phyloP scores from a whole-genome alignment of 1,284 basidiomycete genomes.

The Naganishia liquefaciens region DNA sequence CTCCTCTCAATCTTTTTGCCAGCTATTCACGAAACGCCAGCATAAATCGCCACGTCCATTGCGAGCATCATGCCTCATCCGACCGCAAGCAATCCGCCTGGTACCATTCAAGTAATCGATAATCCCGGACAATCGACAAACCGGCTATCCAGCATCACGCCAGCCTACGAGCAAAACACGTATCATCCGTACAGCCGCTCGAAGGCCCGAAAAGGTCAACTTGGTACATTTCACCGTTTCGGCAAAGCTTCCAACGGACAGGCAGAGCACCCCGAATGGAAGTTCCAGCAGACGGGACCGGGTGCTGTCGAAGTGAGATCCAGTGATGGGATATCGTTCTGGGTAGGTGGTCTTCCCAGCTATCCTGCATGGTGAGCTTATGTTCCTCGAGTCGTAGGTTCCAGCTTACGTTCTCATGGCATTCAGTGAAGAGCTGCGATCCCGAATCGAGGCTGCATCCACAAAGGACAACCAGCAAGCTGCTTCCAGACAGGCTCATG shows the following conservation, averaged over 20 bases:
- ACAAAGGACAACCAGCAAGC: background rate
- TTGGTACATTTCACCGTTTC: background rate
- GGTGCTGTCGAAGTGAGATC: conserved; percentile 4
- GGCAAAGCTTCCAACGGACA: background rate
- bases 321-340: conserved; percentile 10
- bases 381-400: background rate
- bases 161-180: background rate
- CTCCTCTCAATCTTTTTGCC: too few species aligned
- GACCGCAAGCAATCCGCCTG: background rate
- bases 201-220: background rate
- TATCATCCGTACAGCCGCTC: conserved; percentile 13
- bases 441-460: background rate
- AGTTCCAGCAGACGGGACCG: background rate
- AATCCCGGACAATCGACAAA: too few species aligned
- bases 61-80: conserved; percentile 1
- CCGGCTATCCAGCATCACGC: background rate
- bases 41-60: background rate
- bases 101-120: background rate
- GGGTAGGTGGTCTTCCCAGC: conserved; percentile 6
- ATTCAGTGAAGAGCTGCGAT: conserved; percentile 6
- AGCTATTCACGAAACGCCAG: background rate
- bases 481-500: background rate
- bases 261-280: conserved; percentile 17
- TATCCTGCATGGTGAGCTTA: background rate
- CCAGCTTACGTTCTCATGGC: conserved; percentile 24